Conservation (phyloP, 352 stramenopile species). For the Phytophthora capsici region DNA sequence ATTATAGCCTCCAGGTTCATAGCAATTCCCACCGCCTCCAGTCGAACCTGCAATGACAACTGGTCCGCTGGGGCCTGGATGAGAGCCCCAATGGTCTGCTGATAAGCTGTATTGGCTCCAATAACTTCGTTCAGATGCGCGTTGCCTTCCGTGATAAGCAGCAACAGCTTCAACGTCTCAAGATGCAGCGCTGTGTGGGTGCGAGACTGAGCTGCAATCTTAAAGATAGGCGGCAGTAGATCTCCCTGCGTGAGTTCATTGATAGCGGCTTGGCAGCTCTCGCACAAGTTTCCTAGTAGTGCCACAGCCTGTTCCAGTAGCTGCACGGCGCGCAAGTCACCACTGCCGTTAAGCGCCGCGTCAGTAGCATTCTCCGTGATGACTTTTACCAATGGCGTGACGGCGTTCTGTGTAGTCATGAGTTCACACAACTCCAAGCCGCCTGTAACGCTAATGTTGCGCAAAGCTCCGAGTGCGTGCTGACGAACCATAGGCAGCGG, state of each 20-base stretch:
- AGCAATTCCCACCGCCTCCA: conserved; percentile 76
- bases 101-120: conserved; percentile 60
- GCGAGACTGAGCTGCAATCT: conserved; percentile 63
- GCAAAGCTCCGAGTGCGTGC: conserved; percentile 79
- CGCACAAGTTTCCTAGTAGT: conserved; percentile 82
- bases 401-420: conserved; percentile 78
- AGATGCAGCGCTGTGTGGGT: conserved; percentile 64
- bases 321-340: conserved; percentile 70
- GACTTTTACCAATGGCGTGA: conserved; percentile 81
- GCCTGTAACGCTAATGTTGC: conserved; percentile 90
- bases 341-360: conserved; percentile 59
- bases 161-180: conserved; percentile 82
- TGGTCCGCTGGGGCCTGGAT: conserved; percentile 68
- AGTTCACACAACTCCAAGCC: conserved; percentile 84
- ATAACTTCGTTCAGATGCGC: conserved; percentile 78
- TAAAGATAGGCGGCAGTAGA: conserved; percentile 77
- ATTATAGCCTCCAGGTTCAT: conserved; percentile 85
- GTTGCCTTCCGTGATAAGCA: conserved; percentile 86
- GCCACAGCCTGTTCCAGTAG: conserved; percentile 85
- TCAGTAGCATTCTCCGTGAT: conserved; percentile 65
- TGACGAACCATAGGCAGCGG: conserved; percentile 86
- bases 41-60: conserved; percentile 50
- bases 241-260: conserved; percentile 83
- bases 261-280: conserved; percentile 82
- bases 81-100: conserved; percentile 69